phyloP scores from a whole-genome alignment of 2,329 filamentous ascomycete genomes.

The Torrubiella hemipterigena region DNA sequence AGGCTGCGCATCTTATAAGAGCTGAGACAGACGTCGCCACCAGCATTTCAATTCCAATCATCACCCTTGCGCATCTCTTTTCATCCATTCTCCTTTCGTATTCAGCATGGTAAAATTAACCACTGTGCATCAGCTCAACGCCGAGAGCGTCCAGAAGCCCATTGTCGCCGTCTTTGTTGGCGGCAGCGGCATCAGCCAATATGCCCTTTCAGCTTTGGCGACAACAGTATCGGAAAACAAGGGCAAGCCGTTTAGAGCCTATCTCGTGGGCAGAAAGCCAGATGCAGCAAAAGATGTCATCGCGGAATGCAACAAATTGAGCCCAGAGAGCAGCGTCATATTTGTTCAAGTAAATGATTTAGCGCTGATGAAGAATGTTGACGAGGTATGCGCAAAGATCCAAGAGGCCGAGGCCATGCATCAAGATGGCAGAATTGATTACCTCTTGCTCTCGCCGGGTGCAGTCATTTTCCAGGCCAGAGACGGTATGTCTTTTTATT shows the following conservation, averaged over 20 bases:
- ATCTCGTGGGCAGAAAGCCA: not conserved
- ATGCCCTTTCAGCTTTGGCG: not conserved
- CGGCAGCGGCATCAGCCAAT: not conserved
- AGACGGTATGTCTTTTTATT: not conserved
- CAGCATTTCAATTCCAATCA: too few relatives aligned
- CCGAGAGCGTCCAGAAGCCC: not conserved
- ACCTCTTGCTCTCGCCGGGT: not conserved
- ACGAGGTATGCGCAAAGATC: not conserved
- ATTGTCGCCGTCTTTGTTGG: not conserved
- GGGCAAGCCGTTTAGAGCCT: not conserved
- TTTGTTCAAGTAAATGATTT: not conserved
- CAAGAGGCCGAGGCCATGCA: not conserved
- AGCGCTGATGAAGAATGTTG: not conserved
- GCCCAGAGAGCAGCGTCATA: not conserved
- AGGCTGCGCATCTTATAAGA: too few relatives aligned
- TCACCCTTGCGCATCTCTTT: too few relatives aligned
- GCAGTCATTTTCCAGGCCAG: not conserved
- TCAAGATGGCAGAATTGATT: not conserved
- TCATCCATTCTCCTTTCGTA: not conserved
- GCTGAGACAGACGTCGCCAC: too few relatives aligned
- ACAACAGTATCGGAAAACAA: not conserved
- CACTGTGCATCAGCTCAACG: not conserved
- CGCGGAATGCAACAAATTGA: not conserved
- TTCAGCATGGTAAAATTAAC: not conserved
- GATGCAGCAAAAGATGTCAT: not conserved